phyloP scores from a whole-genome alignment of 768 basidiomycete species.

The Boletus rufocinnamomeus region DNA sequence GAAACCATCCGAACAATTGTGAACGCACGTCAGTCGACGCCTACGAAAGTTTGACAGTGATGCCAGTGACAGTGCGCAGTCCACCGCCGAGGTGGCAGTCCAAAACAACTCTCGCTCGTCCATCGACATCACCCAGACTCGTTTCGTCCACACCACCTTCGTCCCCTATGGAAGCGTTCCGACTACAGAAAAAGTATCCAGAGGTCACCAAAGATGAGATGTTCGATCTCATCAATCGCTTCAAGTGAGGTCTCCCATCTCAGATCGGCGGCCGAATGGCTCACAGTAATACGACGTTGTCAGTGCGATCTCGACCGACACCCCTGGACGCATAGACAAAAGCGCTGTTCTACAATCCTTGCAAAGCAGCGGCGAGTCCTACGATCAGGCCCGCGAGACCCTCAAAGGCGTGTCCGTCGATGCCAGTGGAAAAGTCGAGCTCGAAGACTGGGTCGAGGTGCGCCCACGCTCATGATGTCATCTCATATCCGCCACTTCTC shows the following conservation, averaged over 20 bases:
- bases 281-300: conserved; percentile 1
- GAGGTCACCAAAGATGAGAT: conserved; percentile 92
- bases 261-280: background rate
- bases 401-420: conserved; percentile 94
- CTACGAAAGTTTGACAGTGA: background rate
- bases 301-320: conserved; percentile 76
- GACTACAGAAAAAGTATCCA: conserved; percentile 89
- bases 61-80: conserved; percentile 8
- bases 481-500: conserved; percentile 15
- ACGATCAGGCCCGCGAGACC: conserved; percentile 86
- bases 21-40: background rate
- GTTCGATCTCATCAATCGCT: conserved; percentile 89
- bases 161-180: conserved; percentile 72
- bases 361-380: conserved; percentile 81
- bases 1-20: background rate
- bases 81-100: conserved; percentile 18
- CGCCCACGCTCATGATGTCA: conserved; percentile 31
- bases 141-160: conserved; percentile 21
- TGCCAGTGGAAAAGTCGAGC: conserved; percentile 91
- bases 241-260: conserved; percentile 73
- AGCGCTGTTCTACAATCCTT: conserved; percentile 75
- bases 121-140: conserved; percentile 13
- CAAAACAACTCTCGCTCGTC: conserved; percentile 7
- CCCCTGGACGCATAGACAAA: conserved; percentile 83
- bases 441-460: conserved; percentile 99